These are phyloP conservation scores for Phoma sp. DNA, from an alignment of 2,329 filamentous ascomycete species.

Conservation along the genomic window DNA sequence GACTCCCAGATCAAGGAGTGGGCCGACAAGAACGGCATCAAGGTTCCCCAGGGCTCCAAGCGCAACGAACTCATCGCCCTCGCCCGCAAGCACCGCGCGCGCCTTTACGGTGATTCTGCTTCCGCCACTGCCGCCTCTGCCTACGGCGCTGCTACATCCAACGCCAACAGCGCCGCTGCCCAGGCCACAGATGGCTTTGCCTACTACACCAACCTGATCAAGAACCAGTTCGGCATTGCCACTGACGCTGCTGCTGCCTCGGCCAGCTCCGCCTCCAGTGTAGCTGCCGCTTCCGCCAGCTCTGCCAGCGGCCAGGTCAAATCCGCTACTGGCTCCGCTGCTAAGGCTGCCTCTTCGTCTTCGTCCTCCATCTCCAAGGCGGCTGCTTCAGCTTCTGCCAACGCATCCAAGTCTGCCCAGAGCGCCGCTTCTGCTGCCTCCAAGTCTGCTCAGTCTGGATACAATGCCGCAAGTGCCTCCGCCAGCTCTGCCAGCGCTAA, in stretches of 20 bases:
- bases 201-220: constrained; percentile 50
- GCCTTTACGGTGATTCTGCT: constrained; percentile 72
- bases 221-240: constrained; percentile 54
- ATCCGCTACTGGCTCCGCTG: constrained; percentile 28
- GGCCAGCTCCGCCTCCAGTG: constrained; percentile 32
- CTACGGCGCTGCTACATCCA: constrained; percentile 52
- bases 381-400: constrained; percentile 41
- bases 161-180: constrained; percentile 76
- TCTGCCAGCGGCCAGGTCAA: constrained; percentile 35
- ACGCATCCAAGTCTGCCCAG: constrained; percentile 41
- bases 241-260: constrained; percentile 37
- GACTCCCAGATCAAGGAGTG: constrained; percentile 92
- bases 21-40: constrained; percentile 87
- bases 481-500: constrained; percentile 28
- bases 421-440: constrained; percentile 44
- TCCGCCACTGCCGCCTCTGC: constrained; percentile 65
- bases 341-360: constrained; percentile 42
- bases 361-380: constrained; percentile 46
- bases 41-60: constrained; percentile 90
- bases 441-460: constrained; percentile 44
- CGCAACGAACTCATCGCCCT: constrained; percentile 88
- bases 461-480: constrained; percentile 43
- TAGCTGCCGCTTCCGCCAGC: constrained; percentile 31
- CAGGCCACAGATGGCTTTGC: constrained; percentile 65
- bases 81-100: constrained; percentile 83